Conservation (phyloP, 2,329 filamentous ascomycete species). For the Fusarium sarcochroum region DNA sequence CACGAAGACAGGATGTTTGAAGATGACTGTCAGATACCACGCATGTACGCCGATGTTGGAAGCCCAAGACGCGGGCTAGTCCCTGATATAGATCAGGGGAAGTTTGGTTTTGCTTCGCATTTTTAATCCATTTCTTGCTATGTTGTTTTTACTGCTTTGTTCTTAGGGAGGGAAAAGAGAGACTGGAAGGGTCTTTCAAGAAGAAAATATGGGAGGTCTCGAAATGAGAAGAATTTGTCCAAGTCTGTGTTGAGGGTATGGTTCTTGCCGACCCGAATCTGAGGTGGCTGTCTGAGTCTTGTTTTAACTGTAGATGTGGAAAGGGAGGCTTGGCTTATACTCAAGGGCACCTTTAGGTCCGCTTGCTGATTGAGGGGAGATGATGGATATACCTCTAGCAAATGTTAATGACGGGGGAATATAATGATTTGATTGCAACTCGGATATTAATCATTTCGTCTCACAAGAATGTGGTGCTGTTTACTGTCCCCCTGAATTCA, state of each 20-base stretch:
- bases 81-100: constrained; percentile 13
- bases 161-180: neutral
- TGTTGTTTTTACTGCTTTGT: constrained; percentile 22
- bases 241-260: neutral
- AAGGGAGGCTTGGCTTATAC: neutral
- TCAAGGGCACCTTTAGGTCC: neutral
- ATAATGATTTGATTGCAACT: constrained; percentile 1
- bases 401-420: constrained; percentile 16
- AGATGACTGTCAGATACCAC: constrained; percentile 49
- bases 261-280: neutral
- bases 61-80: neutral
- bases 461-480: neutral
- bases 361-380: neutral
- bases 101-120: constrained; percentile 12
- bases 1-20: constrained; percentile 27
- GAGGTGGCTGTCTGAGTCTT: constrained; percentile 15
- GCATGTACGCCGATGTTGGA: constrained; percentile 35
- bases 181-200: constrained; percentile 2
- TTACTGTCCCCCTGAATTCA: neutral
- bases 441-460: neutral
- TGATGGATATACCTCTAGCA: constrained; percentile 35
- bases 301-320: constrained; percentile 12
- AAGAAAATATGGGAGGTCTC: constrained; percentile 6
- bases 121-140: constrained; percentile 16
- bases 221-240: neutral